Percentiles rank a stretch among this genome's conserved stretches.
Conservation (phyloP, 2,329 filamentous ascomycete species). For the Stemphylium beticola region DNA sequence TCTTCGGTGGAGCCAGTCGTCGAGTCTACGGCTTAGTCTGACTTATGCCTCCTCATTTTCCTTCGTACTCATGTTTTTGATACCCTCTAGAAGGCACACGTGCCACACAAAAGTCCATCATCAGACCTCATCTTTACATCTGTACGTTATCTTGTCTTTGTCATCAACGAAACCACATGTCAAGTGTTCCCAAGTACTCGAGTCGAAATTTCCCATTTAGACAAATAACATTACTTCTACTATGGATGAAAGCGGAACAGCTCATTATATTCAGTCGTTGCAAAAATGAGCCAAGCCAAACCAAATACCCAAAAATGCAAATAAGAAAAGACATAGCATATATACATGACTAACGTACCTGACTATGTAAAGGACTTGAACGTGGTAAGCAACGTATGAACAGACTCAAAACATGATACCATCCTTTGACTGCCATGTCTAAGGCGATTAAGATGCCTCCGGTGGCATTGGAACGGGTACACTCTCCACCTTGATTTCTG, state of each 20-base stretch:
- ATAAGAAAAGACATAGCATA: background rate
- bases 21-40: constrained; percentile 10
- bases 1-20: constrained; percentile 26
- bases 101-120: constrained; percentile 19
- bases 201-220: background rate
- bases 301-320: background rate
- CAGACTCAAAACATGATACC: background rate
- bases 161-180: too few species aligned
- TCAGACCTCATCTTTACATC: background rate
- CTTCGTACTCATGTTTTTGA: constrained; percentile 17
- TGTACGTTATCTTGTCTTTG: background rate
- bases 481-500: constrained; percentile 36
- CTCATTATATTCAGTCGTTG: background rate
- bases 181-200: too few species aligned
- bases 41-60: background rate
- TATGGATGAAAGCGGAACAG: background rate
- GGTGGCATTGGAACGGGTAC: constrained; percentile 22
- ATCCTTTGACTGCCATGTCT: background rate
- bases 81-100: constrained; percentile 35
- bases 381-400: background rate
- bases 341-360: background rate
- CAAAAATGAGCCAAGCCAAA: background rate
- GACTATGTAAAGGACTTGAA: background rate
- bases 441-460: constrained; percentile 2
- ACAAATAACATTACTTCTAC: background rate